Base-by-base conservation (phyloP, 1,284 basidiomycete genomes). In the Bjerkandera adusta region DNA sequence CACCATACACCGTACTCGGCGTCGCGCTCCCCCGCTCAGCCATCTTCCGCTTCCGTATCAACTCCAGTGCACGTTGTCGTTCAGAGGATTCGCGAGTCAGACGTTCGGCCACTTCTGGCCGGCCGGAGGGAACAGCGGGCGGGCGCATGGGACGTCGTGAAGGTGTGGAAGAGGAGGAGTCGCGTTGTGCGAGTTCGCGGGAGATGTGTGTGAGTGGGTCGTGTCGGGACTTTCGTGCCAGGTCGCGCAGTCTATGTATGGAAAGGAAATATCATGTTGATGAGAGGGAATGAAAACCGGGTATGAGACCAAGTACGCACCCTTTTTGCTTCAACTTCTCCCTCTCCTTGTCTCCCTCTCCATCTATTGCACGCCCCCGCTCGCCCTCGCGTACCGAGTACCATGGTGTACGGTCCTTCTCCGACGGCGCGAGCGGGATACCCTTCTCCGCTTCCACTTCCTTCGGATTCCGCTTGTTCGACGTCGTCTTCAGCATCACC, bases 361-460 rank as follows among this genome's bases (percentile, higher is more conserved):
- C 36, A 45, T 62, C 63, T 33, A 21, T 47, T 56, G n/a, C 50
- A 41, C n/a, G 22, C 6, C n/a, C n/a, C n/a, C n/a, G 50, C 36
- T 59, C 63, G 5, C 49, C 49, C 20, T 47, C 48, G n/a, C 42
- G 51, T 27, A 68, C 69, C 1, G 80, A 79, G 61, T 91, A 91
- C 88, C 88, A 91, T 2, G 87, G 86, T 20, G 79, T 81, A 12
- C 88, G 73, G 52, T 91, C 88, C 55, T 88, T 84, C 13, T 70
- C 76, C 3, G 79, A 76, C 0, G 88, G 88, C 3, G 83, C 87
- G 5, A 90, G 69, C 3, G 84, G 71, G 11, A 89, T 59, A 5
- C 89, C 88, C 53, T 79, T 80, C 47, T 91, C 88, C 0, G 72
- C 71, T 57, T 86, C 82, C 3, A 65, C 11, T 16, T 4, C 22